Base-by-base conservation (phyloP, 495 filamentous ascomycete species). In the Talaromyces proteolyticus region DNA sequence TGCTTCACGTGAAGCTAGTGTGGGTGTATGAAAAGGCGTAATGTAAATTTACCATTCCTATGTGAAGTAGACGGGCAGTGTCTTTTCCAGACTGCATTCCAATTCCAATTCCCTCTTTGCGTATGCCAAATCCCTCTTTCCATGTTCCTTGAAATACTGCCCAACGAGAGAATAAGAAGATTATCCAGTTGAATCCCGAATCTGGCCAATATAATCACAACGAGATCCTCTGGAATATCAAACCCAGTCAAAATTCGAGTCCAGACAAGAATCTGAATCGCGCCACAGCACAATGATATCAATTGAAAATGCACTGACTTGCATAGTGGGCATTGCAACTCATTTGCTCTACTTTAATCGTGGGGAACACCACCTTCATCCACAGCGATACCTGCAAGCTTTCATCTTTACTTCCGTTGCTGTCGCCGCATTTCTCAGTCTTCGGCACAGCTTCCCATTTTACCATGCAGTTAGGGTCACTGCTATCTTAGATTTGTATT, bases 331-430 rank as follows among this genome's bases (percentile, higher is more conserved):
- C n/a, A 23, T 26, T n/a, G 45, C 45, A 2, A 59, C 52, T n/a
- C 57, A 67, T 43, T 12, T 65, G 10, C 37, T 55, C 42, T 65
- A 58, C 44, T 69, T 69, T 47, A 52, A 50, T 37, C 47, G 57
- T 14, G 66, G 67, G 16, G 67, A 70, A 52, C 67, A 70, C 40
- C 66, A 70, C 49, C 48, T 65, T 21, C 53, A 67, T 40, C 49
- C 58, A 43, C 19, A 52, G 36, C 49, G 42, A 6, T 68, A 63
- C 44, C 23, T 69, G 10, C 51, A 57, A 43, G 25, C 48, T 7
- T 48, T 63, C 17, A 17, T 50, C 39, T 14, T 34, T 34, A 42
- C 40, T 19, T 25, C 52, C 39, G 37, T 53, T 12, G 20, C 43
- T 17, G 22, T 47, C 20, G 44, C 40, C 2, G 25, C 54, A 37